Conservation (phyloP, 352 stramenopile species). For the Globisporangium alternatum region DNA sequence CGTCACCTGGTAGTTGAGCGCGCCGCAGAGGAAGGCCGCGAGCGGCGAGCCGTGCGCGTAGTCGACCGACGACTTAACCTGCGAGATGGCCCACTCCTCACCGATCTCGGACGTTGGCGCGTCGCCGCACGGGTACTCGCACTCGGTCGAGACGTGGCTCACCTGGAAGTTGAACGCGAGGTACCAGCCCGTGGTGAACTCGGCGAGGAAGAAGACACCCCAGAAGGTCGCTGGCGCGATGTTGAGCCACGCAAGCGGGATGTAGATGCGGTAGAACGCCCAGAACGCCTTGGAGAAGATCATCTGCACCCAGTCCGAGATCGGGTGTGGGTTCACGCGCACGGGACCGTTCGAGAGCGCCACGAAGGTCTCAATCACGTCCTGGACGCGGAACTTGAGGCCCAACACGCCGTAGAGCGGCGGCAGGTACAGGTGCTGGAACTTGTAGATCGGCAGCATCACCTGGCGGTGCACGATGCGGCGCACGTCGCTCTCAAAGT, state of each 20-base stretch:
- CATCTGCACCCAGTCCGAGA: constrained; percentile 77
- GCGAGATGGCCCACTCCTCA: constrained; percentile 91
- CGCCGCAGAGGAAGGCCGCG: constrained; percentile 92
- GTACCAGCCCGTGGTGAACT: constrained; percentile 92
- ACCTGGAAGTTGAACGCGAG: constrained; percentile 94
- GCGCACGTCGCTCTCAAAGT: constrained; percentile 83
- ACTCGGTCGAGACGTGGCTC: constrained; percentile 88
- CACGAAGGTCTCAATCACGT: constrained; percentile 89
- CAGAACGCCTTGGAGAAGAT: constrained; percentile 89
- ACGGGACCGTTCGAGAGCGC: constrained; percentile 87
- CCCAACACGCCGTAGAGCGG: constrained; percentile 93
- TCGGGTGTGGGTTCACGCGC: constrained; percentile 87
- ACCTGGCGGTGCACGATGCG: constrained; percentile 87
- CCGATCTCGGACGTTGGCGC: constrained; percentile 57
- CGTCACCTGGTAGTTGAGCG: constrained; percentile 97
- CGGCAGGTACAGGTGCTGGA: constrained; percentile 92
- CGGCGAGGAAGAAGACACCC: constrained; percentile 80
- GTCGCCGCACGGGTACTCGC: constrained; percentile 82
- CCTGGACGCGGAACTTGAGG: constrained; percentile 92
- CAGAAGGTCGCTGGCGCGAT: constrained; percentile 58
- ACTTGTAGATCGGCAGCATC: constrained; percentile 87
- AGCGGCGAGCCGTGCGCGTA: constrained; percentile 83
- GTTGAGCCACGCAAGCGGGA: constrained; percentile 81
- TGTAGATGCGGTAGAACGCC: constrained; percentile 86
- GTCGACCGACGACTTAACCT: constrained; percentile 95